These are phyloP conservation scores for Casuarina cunninghamiana DNA, from an alignment of 306 rosid genomes.

Conservation along the genomic window DNA sequence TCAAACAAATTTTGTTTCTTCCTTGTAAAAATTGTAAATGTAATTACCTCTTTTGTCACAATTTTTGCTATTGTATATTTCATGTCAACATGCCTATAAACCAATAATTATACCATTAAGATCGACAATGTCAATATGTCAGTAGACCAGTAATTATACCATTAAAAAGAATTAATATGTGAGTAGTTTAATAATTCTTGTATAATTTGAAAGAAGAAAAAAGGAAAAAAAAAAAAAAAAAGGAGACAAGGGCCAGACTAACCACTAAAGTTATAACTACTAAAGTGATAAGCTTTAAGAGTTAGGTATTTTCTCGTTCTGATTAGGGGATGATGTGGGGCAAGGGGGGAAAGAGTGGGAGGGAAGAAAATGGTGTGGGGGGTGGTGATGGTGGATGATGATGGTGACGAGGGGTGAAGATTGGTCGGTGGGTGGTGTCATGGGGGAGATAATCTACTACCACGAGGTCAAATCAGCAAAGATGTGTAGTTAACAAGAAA, in stretches of 20 bases:
- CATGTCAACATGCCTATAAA: no score
- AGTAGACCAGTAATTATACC: no score
- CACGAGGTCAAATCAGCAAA: background rate
- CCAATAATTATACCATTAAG: no score
- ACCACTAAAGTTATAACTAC: constrained; percentile 74
- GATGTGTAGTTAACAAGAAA: constrained; percentile 27
- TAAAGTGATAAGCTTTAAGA: constrained; percentile 58
- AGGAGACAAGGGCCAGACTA: constrained; percentile 50
- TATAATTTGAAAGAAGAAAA: no score
- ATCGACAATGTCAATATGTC: no score
- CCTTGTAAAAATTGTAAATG: constrained; percentile 58
- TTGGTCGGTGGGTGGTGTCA: constrained; percentile 16
- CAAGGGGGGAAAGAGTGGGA: background rate
- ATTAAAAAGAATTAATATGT: no score
- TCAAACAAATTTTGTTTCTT: constrained; percentile 63
- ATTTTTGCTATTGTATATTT: background rate
- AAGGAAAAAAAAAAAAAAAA: no score
- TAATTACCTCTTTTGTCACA: constrained; percentile 23
- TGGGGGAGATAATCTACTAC: background rate
- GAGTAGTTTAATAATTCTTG: no score
- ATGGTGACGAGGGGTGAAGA: constrained; percentile 4
- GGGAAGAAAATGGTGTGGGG: background rate
- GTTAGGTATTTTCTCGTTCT: constrained; percentile 72
- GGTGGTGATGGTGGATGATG: constrained; percentile 14
- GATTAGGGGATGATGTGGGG: background rate